A percentile compares a stretch with the other conserved stretches of the same genome.
Conservation (phyloP, 2,329 filamentous ascomycete genomes). For the Cordyceps cicadae region DNA sequence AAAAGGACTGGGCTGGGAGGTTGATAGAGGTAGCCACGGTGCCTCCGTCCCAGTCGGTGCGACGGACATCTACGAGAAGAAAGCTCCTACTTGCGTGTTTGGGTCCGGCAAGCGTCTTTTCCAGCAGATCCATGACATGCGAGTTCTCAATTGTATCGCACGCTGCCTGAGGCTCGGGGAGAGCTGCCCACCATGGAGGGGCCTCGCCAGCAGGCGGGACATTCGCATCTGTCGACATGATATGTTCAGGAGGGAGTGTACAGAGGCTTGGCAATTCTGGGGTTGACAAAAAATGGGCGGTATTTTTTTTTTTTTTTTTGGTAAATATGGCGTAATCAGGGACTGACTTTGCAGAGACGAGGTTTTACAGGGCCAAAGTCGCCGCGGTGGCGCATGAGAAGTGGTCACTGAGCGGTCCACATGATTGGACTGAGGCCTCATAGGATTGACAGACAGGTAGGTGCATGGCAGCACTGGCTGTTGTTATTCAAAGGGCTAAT, state of each 20-base stretch:
- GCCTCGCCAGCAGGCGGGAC: constrained; percentile 13
- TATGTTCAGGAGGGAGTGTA: neutral
- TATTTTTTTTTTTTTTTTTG: neutral
- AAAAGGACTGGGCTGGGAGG: constrained; percentile 47
- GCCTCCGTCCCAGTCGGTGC: constrained; percentile 49
- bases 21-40: constrained; percentile 52
- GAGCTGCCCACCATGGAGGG: constrained; percentile 31
- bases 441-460: no score
- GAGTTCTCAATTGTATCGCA: constrained; percentile 30
- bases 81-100: constrained; percentile 27
- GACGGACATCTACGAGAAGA: constrained; percentile 45
- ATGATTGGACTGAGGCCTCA: no score
- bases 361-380: no score
- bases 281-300: neutral
- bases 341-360: neutral
- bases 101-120: constrained; percentile 25
- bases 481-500: no score
- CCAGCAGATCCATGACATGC: constrained; percentile 33
- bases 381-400: no score
- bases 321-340: neutral
- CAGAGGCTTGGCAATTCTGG: neutral
- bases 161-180: constrained; percentile 34
- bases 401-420: no score
- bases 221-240: neutral
- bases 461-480: no score